phyloP scores from a whole-genome alignment of 495 filamentous ascomycete species.

The Penicillium silybi region DNA sequence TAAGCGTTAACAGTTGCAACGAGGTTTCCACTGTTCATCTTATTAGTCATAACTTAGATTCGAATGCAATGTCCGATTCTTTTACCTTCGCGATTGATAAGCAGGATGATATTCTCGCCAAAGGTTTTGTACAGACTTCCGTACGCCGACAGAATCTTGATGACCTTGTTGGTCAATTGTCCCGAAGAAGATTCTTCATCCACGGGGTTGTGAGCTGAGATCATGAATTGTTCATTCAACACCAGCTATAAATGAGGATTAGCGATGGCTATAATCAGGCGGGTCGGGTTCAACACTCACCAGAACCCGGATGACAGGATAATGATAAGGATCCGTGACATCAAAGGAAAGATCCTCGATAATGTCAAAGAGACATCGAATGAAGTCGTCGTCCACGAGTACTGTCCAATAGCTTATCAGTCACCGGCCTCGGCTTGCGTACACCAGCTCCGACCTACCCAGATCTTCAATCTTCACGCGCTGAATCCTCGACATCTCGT shows the following conservation, averaged over 20 bases:
- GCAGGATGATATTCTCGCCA: slow-evolving; percentile 94
- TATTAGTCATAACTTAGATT: background rate
- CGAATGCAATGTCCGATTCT: background rate
- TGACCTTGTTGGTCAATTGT: slow-evolving; percentile 84
- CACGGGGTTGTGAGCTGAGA: slow-evolving; percentile 55
- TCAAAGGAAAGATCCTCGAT: slow-evolving; percentile 90
- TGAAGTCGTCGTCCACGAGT: slow-evolving; percentile 77
- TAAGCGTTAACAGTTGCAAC: slow-evolving; percentile 89
- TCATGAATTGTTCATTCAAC: slow-evolving; percentile 98
- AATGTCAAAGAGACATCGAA: slow-evolving; percentile 77
- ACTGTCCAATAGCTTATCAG: slow-evolving; percentile 20
- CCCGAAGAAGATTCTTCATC: slow-evolving; percentile 32
- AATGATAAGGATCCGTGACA: slow-evolving; percentile 91
- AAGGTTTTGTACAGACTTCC: slow-evolving; percentile 86
- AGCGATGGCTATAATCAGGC: background rate
- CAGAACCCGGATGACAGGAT: slow-evolving; percentile 88
- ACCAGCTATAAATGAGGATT: slow-evolving; percentile 63
- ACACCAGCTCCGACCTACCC: slow-evolving; percentile 39
- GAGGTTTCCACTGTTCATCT: slow-evolving; percentile 67
- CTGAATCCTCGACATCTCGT: slow-evolving; percentile 96
- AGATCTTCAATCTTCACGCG: slow-evolving; percentile 73
- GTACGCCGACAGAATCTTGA: slow-evolving; percentile 78
- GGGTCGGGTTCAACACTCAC: slow-evolving; percentile 49
- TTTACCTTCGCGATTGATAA: slow-evolving; percentile 88
- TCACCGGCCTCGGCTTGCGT: background rate